These are phyloP conservation scores for Phytophthora brassicae DNA, from an alignment of 352 stramenopile species.

Conservation along the genomic window DNA sequence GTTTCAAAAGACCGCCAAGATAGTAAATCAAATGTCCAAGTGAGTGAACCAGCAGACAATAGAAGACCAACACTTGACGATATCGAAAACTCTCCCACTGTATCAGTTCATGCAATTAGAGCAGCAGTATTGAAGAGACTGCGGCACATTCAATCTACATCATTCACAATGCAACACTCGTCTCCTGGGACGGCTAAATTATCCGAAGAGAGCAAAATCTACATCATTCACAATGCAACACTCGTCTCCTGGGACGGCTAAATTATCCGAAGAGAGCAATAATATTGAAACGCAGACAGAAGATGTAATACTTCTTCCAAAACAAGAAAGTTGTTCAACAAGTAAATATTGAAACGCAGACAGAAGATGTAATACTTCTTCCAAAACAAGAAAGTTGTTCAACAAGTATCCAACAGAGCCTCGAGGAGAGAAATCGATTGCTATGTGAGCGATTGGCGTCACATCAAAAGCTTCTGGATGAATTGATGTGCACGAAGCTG, in stretches of 20 bases:
- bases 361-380: neutral
- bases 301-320: neutral
- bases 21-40: neutral
- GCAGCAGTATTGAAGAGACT: conserved; percentile 23
- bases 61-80: neutral
- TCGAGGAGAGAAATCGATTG: conserved; percentile 38
- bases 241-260: neutral
- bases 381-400: neutral
- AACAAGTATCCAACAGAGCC: neutral
- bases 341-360: conserved; percentile 12
- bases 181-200: neutral
- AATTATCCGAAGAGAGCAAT: conserved; percentile 9
- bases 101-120: conserved; percentile 12
- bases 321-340: neutral
- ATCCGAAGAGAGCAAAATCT: conserved; percentile 8
- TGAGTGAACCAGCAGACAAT: neutral
- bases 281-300: conserved; percentile 18
- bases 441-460: conserved; percentile 33
- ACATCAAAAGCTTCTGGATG: conserved; percentile 40
- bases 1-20: neutral
- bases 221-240: neutral
- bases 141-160: neutral
- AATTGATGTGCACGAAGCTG: conserved; percentile 32
- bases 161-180: neutral
- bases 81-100: neutral